Evolutionary conservation across 345 rosid species (phyloP).

Genomic region (Syzygium aromaticum): DNA sequence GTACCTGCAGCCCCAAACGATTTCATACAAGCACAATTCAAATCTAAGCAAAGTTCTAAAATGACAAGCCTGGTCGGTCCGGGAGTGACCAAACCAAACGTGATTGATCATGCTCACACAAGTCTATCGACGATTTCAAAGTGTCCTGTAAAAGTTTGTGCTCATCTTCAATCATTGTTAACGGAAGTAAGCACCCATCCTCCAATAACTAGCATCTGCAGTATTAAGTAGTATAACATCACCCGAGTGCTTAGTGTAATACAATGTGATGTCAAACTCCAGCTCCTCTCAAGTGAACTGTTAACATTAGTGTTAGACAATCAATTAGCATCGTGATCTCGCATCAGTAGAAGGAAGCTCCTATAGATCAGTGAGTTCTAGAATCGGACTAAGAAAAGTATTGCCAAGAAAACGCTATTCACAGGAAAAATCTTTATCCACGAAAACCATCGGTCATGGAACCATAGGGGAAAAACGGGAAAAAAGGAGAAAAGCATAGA

Average conservation of each 20-base stretch:
- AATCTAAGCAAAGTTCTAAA: neutral
- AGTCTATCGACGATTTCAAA: neutral
- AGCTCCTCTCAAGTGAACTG: neutral
- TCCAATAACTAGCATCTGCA: neutral
- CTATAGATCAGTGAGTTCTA: neutral
- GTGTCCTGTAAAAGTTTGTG: neutral
- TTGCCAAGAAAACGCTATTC: neutral
- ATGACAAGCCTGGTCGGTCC: neutral
- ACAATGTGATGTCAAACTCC: neutral
- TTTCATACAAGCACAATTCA: neutral
- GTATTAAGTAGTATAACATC: neutral
- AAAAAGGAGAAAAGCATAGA: neutral
- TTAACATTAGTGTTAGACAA: neutral
- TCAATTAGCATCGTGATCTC: neutral
- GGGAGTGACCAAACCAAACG: neutral
- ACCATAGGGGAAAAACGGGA: neutral
- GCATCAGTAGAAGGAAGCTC: neutral
- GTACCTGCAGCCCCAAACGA: conserved; percentile 26
- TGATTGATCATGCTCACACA: neutral
- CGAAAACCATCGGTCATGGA: neutral
- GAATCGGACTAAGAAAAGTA: neutral
- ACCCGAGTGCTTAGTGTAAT: neutral
- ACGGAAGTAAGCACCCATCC: neutral
- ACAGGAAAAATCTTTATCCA: neutral
- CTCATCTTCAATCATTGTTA: neutral